Base-by-base conservation (phyloP, 495 filamentous ascomycete species). In the Stereocaulon alpinum region DNA sequence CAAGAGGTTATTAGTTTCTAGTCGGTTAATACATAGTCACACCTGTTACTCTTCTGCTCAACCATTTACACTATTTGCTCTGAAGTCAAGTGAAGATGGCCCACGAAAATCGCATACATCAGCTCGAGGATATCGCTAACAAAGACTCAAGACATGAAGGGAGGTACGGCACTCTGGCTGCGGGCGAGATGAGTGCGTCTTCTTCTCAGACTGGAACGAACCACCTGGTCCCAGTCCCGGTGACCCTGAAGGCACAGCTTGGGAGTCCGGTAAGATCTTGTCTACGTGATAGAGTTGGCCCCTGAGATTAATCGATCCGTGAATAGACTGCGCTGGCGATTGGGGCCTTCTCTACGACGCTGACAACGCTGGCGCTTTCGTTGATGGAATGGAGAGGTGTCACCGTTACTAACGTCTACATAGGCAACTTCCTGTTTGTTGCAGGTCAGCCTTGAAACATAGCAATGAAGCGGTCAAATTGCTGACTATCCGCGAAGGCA, bases 351-450 rank as follows among this genome's bases (percentile, higher is more conserved):
- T 71, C 73, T 0, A 79, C 76, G 20, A 80, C 77, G 1, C 58
- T 79, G 17, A 78, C 74, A 6, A 79, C 76, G 1, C 67, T 79
- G 4, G 72, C 72, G 1, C 63, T 79, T n/a, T 68, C 71, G 44
- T 64, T 77, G 30, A 78, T 79, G 76, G 76, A 76, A 67, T 78
- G 71, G 67, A 69, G 77, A 43, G 73, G 72, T 24, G 70, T 79
- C 18, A 73, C 66, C 3, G 70, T 69, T 5, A 69, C 69, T 12
- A 78, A 77, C 63, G 73, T 75, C 11, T 80, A 72, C 57, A 71
- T 80, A 54, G 75, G 64, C 20, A 75, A 80, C 63, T 76, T 81
- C 68, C 78, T 76, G 68, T 76, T 76, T 57, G 70, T 76, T 45
- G 69, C 73, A 17, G 49, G 55, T 56, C 14, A 12, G 12, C 45